Conservation (phyloP, 148 eudicot genomes). For the Vaccinium darrowii region DNA sequence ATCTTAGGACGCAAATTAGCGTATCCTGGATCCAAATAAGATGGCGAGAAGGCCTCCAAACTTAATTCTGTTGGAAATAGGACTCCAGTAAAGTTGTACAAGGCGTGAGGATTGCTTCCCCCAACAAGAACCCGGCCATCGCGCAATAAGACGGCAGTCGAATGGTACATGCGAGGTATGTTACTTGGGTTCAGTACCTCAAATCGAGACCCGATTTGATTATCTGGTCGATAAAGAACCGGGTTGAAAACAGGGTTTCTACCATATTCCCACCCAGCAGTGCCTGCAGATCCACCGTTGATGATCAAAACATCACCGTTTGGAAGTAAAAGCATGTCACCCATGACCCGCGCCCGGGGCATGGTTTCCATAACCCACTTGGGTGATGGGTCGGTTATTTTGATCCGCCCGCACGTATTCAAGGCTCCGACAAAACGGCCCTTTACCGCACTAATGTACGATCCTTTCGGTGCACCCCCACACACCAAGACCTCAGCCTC, state of each 20-base stretch:
- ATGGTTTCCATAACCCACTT: conserved; percentile 59
- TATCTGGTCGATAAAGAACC: conserved; percentile 36
- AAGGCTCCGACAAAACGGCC: conserved; percentile 36
- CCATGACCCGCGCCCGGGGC: conserved; percentile 60
- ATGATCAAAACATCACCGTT: conserved; percentile 50
- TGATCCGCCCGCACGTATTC: conserved; percentile 47
- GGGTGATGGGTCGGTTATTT: conserved; percentile 48
- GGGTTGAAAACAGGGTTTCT: conserved; percentile 52
- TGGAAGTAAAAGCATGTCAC: conserved; percentile 68
- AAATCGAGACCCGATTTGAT: conserved; percentile 27
- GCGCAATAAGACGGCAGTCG: conserved; percentile 44
- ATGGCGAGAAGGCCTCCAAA: conserved; percentile 51
- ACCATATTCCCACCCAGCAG: conserved; percentile 61
- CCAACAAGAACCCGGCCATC: conserved; percentile 63
- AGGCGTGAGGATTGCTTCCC: conserved; percentile 56
- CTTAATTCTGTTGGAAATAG: conserved; percentile 57
- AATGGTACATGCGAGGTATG: conserved; percentile 61
- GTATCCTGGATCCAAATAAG: conserved; percentile 29
- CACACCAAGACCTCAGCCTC: conserved; percentile 56
- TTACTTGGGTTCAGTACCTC: conserved; percentile 25
- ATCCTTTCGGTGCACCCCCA: conserved; percentile 61
- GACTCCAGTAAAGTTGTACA: conserved; percentile 43
- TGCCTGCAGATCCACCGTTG: conserved; percentile 50
- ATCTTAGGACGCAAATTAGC: conserved; percentile 31
- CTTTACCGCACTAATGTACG: conserved; percentile 25